Evolutionary conservation across 164 flowering plant genomes (phyloP).

Genomic region (Berberis thunbergii): DNA sequence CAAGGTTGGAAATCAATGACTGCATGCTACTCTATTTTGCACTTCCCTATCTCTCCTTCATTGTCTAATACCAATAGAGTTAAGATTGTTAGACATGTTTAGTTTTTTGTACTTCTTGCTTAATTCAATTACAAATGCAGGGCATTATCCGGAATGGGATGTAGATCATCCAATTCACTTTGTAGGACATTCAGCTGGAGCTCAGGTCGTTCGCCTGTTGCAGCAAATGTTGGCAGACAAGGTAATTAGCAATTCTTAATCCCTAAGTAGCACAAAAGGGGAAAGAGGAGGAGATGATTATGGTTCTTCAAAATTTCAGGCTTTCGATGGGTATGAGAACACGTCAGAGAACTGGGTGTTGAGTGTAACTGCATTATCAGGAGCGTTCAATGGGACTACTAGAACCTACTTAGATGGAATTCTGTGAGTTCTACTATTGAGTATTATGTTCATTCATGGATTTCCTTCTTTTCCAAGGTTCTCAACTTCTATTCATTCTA

Average conservation of each 20-base stretch:
- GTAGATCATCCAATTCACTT: slow-evolving; percentile 94
- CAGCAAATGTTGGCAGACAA: slow-evolving; percentile 99
- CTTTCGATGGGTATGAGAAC: slow-evolving; percentile 66
- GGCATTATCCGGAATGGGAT: slow-evolving; percentile 92
- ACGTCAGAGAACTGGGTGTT: slow-evolving; percentile 88
- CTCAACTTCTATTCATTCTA: slow-evolving; percentile 16
- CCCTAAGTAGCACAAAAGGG: not conserved
- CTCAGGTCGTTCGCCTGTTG: slow-evolving; percentile 85
- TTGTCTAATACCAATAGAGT: not conserved
- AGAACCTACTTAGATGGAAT: slow-evolving; percentile 95
- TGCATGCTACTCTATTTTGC: not conserved
- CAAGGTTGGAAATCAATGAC: slow-evolving; percentile 33
- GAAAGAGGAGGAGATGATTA: not conserved
- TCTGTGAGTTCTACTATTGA: slow-evolving; percentile 48
- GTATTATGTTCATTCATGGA: not conserved
- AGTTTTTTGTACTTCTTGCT: not conserved
- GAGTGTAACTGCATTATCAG: slow-evolving; percentile 87
- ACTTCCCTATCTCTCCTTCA: not conserved
- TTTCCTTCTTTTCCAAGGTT: not conserved
- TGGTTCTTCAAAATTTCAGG: slow-evolving; percentile 27
- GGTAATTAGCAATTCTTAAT: slow-evolving; percentile 23
- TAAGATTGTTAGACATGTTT: not conserved
- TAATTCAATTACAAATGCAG: slow-evolving; percentile 25
- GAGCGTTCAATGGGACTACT: slow-evolving; percentile 95
- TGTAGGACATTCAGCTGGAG: slow-evolving; percentile 99